phyloP scores from a whole-genome alignment of 164 flowering plant species.

The Brasenia schreberi region DNA sequence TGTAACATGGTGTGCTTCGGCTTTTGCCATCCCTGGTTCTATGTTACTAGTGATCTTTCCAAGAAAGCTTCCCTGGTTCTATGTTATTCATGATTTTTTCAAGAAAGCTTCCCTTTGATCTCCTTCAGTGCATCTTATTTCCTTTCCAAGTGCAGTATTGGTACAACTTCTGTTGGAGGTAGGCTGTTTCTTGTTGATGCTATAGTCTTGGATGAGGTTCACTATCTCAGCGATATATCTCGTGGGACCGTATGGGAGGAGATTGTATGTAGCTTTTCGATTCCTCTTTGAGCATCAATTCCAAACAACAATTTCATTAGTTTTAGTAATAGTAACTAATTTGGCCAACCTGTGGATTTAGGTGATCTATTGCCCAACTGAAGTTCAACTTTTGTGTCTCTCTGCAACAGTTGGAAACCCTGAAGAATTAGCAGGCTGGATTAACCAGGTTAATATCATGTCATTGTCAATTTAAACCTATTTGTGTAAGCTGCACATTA shows the following conservation, averaged over 20 bases:
- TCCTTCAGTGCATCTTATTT: too few relatives aligned
- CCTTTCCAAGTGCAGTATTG: slow-evolving; percentile 93
- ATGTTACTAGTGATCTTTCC: too few relatives aligned
- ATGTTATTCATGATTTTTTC: too few relatives aligned
- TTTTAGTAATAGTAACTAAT: too few relatives aligned
- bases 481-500: too few relatives aligned
- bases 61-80: too few relatives aligned
- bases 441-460: slow-evolving; percentile 51
- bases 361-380: slow-evolving; percentile 96
- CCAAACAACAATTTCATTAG: too few relatives aligned
- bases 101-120: too few relatives aligned
- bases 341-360: slow-evolving; percentile 12
- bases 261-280: slow-evolving; percentile 38
- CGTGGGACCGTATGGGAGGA: slow-evolving; percentile 99
- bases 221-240: slow-evolving; percentile 86
- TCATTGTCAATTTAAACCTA: not conserved
- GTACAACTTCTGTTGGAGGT: slow-evolving; percentile 57
- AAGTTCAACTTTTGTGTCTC: slow-evolving; percentile 85
- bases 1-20: too few relatives aligned
- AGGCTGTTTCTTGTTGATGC: slow-evolving; percentile 77
- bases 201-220: slow-evolving; percentile 94
- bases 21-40: too few relatives aligned
- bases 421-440: slow-evolving; percentile 97
- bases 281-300: not conserved
- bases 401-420: slow-evolving; percentile 97